Evolutionary conservation across 352 stramenopile genomes (phyloP), one percentile per base, ranked within the genome.

Genomic region (Pythium apleroticum): DNA sequence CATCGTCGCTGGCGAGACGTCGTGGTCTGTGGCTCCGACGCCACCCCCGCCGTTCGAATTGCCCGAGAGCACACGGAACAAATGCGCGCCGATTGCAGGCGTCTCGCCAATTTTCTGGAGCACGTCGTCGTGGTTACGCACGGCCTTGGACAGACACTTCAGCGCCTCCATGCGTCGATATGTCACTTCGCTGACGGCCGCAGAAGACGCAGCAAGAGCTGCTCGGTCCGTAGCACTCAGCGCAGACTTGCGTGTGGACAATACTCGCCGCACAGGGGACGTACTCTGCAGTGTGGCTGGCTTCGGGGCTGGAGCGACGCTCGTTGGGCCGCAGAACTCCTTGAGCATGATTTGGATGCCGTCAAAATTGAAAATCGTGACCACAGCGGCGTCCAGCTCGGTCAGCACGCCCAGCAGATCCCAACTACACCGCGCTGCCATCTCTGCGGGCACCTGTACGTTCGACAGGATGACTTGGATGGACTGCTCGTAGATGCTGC

Each of bases 291-390:
- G 37, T 5, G 50, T 12, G 5, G 19, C 27, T 24, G 50, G n/a
- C 19, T 31, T 28, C 37, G 53, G 33, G 45, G 12, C 19, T 4
- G 48, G 65, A 60, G 27, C 60, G 8, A 45, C 28, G 25, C 52
- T 58, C 0, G 64, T 66, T 6, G 64, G 52, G 14, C 45, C 59
- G 11, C 70, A 75, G 24, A 81, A 85, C 57, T 86, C 75, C 11
- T 74, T 76, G 22, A 91, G 71, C 8, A 91, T 64, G n/a, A 75
- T 73, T 22, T 73, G 68, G 30, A 88, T 75, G 6, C 72, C 80
- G 41, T 89, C 80, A 8, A 90, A 75, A 22, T 89, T 89, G 58
- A 89, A 88, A 14, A 91, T 73, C 1, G 77, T 67, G 6, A 77
- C 75, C 54, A 90, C 84, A 2, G 82, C 77, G 11, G 78, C 68